These are phyloP conservation scores for Decorospora gaudefroyi DNA, from an alignment of 2,329 filamentous ascomycete species.

Conservation along the genomic window DNA sequence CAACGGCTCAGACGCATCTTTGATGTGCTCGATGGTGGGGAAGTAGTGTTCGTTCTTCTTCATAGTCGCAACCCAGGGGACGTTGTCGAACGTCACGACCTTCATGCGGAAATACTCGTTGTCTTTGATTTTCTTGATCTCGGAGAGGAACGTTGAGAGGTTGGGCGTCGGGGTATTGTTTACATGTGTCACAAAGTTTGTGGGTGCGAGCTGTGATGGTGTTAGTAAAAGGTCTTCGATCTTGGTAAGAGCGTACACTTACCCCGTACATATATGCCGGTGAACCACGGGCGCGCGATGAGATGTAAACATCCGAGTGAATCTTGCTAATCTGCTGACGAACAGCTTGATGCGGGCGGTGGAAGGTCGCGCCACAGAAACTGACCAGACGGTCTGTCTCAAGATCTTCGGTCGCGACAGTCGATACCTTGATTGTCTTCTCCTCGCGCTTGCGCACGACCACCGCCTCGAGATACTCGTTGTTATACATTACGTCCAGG, in stretches of 20 bases:
- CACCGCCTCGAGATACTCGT: conserved; percentile 78
- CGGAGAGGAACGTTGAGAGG: conserved; percentile 75
- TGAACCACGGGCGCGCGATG: conserved; percentile 62
- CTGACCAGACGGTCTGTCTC: conserved; percentile 91
- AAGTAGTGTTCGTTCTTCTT: conserved; percentile 99
- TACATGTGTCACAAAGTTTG: conserved; percentile 96
- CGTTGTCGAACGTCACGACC: conserved; percentile 97
- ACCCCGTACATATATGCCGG: conserved; percentile 45
- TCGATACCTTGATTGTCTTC: conserved; percentile 75
- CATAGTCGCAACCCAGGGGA: conserved; percentile 99
- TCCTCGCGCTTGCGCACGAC: conserved; percentile 86
- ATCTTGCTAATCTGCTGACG: conserved; percentile 96
- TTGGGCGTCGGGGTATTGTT: conserved; percentile 86
- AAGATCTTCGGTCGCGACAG: conserved; percentile 83
- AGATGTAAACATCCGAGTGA: conserved; percentile 95
- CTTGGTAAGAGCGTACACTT: conserved; percentile 24
- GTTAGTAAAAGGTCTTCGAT: conserved; percentile 14
- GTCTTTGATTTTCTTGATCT: conserved; percentile 86
- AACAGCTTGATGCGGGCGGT: conserved; percentile 93
- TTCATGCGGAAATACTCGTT: conserved; percentile 98
- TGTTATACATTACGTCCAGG: conserved; percentile 94
- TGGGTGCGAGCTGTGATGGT: conserved; percentile 78
- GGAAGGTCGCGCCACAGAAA: conserved; percentile 93
- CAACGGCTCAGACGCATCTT: conserved; percentile 57
- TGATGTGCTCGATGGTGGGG: conserved; percentile 67